These are phyloP conservation scores for Spergularia azorica DNA, from an alignment of 179 eudicot genomes.

Conservation along the genomic window DNA sequence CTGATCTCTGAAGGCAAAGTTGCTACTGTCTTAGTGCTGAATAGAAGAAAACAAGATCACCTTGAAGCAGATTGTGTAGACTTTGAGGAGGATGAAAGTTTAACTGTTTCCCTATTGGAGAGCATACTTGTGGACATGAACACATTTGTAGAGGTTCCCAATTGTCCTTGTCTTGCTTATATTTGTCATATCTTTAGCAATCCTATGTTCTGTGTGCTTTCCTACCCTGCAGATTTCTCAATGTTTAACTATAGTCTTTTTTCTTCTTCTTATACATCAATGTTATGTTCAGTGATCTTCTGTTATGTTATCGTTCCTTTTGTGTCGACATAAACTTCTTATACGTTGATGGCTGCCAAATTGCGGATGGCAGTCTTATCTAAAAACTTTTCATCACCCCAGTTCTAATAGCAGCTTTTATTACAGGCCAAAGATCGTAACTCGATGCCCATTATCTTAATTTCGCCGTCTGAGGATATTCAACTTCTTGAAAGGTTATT, in stretches of 20 bases:
- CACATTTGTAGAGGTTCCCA: constrained; percentile 43
- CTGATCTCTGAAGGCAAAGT: constrained; percentile 69
- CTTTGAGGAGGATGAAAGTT: constrained; percentile 32
- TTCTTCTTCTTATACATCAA: no score
- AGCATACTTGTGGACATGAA: constrained; percentile 37
- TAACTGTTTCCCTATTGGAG: constrained; percentile 34
- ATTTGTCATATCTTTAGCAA: neutral
- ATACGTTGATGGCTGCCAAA: neutral
- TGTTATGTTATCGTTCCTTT: no score
- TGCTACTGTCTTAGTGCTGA: constrained; percentile 55
- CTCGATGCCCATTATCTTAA: constrained; percentile 51
- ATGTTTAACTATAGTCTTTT: no score
- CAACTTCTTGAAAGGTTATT: constrained; percentile 49
- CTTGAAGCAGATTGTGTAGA: constrained; percentile 30
- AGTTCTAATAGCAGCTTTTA: constrained; percentile 12
- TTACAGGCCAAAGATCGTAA: constrained; percentile 70
- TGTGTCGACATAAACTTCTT: neutral
- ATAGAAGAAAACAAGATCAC: constrained; percentile 20
- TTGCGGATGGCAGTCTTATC: neutral
- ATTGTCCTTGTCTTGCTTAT: constrained; percentile 1
- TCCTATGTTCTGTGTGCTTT: no score
- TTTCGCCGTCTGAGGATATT: constrained; percentile 42
- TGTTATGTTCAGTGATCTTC: no score
- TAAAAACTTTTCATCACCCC: neutral
- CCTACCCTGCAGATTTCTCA: no score